Evolutionary conservation across 1,284 basidiomycete species (phyloP), one percentile per base, ranked within the genome.

Genomic region (Lentinula novae-zelandiae): DNA sequence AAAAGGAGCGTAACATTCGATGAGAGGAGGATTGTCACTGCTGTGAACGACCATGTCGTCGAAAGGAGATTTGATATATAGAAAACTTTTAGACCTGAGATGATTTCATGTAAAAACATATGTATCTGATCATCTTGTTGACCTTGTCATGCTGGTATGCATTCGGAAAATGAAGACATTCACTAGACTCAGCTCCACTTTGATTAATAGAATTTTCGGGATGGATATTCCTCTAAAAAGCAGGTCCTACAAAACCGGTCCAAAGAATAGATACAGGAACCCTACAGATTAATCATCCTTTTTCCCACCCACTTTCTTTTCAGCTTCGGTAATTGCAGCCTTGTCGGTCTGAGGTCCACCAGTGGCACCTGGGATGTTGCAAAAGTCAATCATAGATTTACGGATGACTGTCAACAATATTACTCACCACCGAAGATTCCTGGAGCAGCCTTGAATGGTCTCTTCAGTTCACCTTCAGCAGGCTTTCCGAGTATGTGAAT

Each of bases 391-490:
- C 20, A 53, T 8, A 12, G 42, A 15, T n/a, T 39, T 17, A 17
- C 42, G 12, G 57, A 67, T 13, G 42, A 56, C 20, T 12, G 20
- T 31, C 9, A 15, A 38, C 17, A 5, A 5, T 22, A 8, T 31
- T 20, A 77, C 83, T 69, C 72, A 86, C 82, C 79, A 69, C 89
- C 90, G 65, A 94, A 89, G 75, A 91, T 79, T 63, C 86, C 81
- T 4, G 65, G 62, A 8, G 81, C 77, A n/a, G 81, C 78, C 76
- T 93, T 95, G 85, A 96, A 98, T 1, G 96, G 96, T 66, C 96
- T 82, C 78, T 95, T 88, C 64, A 98, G 82, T 67, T 96, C 93
- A 44, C 94, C 96, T 42, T 89, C 89, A 1, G 95, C 87, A 34
- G 83, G 77, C 72, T 89, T 83, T 55, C 90, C 90, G 39, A 92